A percentile compares a stretch with the other conserved stretches of the same genome.
Conservation (phyloP, 2,329 filamentous ascomycete genomes). For the Tolypocladium tropicale region DNA sequence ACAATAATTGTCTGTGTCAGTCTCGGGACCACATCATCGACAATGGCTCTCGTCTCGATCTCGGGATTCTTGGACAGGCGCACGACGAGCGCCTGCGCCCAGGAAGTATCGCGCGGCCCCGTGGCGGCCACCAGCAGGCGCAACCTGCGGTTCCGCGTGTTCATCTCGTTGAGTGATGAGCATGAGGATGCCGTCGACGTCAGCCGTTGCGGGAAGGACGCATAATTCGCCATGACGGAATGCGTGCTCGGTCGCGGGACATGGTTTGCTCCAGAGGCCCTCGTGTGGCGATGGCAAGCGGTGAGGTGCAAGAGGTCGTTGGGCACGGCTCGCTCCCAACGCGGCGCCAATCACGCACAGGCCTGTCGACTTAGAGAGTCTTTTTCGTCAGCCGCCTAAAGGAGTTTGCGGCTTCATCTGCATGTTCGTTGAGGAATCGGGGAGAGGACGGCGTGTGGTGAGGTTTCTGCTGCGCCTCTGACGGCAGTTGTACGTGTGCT, state of each 20-base stretch:
- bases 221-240: conserved; percentile 21
- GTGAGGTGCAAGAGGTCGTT: neutral
- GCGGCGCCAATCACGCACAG: conserved; percentile 1
- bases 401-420: neutral
- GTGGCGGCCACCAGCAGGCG: conserved; percentile 57
- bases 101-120: conserved; percentile 53
- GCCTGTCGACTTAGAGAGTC: neutral
- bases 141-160: conserved; percentile 33
- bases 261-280: conserved; percentile 11
- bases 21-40: conserved; percentile 54
- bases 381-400: neutral
- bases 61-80: conserved; percentile 55
- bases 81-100: conserved; percentile 55
- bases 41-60: conserved; percentile 50
- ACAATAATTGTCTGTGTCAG: conserved; percentile 53
- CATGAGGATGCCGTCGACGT: conserved; percentile 20
- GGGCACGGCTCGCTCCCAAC: neutral
- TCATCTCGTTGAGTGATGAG: conserved; percentile 26
- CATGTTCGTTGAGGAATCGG: neutral
- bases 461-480: neutral
- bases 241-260: conserved; percentile 14
- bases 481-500: neutral
- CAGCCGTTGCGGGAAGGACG: conserved; percentile 20
- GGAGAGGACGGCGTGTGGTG: neutral
- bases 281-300: neutral